Evolutionary conservation across 495 filamentous ascomycete species (phyloP).

Genomic region (Talaromyces borbonicus): DNA sequence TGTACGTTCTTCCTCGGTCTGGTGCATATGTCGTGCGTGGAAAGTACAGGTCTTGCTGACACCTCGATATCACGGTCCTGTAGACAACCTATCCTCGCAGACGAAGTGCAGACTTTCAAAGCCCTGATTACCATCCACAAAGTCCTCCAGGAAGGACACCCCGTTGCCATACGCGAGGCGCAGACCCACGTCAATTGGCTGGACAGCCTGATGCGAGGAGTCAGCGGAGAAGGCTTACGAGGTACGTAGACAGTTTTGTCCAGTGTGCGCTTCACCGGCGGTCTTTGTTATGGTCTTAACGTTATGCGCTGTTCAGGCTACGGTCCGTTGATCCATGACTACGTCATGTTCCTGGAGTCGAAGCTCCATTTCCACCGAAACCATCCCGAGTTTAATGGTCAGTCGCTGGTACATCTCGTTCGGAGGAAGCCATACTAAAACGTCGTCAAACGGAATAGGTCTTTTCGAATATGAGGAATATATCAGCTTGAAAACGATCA

Average conservation of each 20-base stretch:
- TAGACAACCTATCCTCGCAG: constrained; percentile 90
- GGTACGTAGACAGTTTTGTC: constrained; percentile 40
- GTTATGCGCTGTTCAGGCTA: constrained; percentile 51
- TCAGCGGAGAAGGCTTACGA: constrained; percentile 76
- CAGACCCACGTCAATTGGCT: constrained; percentile 85
- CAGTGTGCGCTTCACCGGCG: neutral
- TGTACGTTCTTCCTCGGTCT: constrained; percentile 44
- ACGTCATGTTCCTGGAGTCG: constrained; percentile 85
- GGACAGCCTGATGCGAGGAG: constrained; percentile 79
- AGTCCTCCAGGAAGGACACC: constrained; percentile 93
- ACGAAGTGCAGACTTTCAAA: constrained; percentile 92
- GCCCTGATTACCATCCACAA: constrained; percentile 89
- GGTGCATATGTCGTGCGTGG: neutral
- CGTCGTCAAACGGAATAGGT: constrained; percentile 28
- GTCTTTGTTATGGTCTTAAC: neutral
- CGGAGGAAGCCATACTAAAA: neutral
- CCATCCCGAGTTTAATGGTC: constrained; percentile 97
- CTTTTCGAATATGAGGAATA: constrained; percentile 98
- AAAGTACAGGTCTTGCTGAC: no score
- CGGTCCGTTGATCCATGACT: constrained; percentile 84
- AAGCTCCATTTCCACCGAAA: constrained; percentile 92
- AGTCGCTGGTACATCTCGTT: constrained; percentile 4
- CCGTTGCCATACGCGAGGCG: constrained; percentile 75
- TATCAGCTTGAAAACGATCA: constrained; percentile 93
- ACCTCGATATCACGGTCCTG: constrained; percentile 2